Percentiles rank a stretch among this genome's conserved stretches.
These are phyloP conservation scores for Podospora sp. DNA, from an alignment of 495 filamentous ascomycete species.

Conservation along the genomic window DNA sequence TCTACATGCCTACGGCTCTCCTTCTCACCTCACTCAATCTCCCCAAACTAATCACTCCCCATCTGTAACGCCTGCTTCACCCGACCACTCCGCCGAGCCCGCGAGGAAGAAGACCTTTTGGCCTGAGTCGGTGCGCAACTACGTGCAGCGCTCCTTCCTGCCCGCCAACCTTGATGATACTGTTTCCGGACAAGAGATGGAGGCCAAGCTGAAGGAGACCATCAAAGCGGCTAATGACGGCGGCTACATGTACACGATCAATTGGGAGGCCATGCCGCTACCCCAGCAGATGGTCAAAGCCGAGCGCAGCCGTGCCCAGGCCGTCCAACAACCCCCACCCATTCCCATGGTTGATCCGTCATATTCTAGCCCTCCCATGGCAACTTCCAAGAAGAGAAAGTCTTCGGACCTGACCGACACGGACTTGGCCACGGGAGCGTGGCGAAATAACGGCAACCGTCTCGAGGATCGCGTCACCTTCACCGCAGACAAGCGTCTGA, in stretches of 20 bases:
- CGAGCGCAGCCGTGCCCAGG: slow-evolving; percentile 58
- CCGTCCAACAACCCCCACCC: slow-evolving; percentile 13
- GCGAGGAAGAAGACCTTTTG: slow-evolving; percentile 68
- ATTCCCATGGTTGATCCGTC: neutral
- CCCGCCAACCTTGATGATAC: slow-evolving; percentile 66
- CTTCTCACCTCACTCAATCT: slow-evolving; percentile 26
- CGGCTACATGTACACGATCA: slow-evolving; percentile 65
- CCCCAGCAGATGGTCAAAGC: slow-evolving; percentile 83
- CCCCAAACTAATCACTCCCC: slow-evolving; percentile 31
- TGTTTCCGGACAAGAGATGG: slow-evolving; percentile 70
- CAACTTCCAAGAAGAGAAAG: slow-evolving; percentile 73
- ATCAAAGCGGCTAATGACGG: slow-evolving; percentile 78
- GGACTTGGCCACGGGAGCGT: slow-evolving; percentile 59
- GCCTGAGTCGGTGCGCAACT: slow-evolving; percentile 73
- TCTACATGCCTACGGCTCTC: slow-evolving; percentile 31
- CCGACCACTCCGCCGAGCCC: slow-evolving; percentile 31
- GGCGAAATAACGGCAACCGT: slow-evolving; percentile 68
- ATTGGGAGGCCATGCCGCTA: slow-evolving; percentile 84
- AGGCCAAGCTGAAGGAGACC: slow-evolving; percentile 78
- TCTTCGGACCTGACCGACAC: slow-evolving; percentile 63
- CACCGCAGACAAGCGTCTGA: slow-evolving; percentile 59
- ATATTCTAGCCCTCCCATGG: slow-evolving; percentile 4
- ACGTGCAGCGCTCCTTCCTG: slow-evolving; percentile 83
- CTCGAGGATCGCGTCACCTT: slow-evolving; percentile 80
- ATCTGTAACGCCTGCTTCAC: slow-evolving; percentile 21